A percentile compares a stretch with the other conserved stretches of the same genome.
Conservation (phyloP, 805 yeast species). For the Huiozyma sinensis region DNA sequence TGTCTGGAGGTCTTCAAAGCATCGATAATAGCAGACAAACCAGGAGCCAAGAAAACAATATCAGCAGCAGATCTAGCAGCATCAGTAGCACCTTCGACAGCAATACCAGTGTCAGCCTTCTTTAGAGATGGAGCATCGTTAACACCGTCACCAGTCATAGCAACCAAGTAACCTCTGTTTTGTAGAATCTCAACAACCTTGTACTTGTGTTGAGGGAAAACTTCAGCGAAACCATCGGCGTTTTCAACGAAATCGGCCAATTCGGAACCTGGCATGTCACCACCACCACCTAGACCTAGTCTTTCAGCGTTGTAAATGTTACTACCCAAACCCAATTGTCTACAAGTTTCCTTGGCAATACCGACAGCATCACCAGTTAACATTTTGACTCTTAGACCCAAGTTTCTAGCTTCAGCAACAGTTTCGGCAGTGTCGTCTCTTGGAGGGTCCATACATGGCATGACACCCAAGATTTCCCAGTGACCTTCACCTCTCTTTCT, state of each 20-base stretch:
- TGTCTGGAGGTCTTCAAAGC: slow-evolving; percentile 91
- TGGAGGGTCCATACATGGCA: slow-evolving; percentile 99
- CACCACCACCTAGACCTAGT: slow-evolving; percentile 92
- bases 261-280: slow-evolving; percentile 95
- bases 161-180: slow-evolving; percentile 93
- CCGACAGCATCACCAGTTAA: slow-evolving; percentile 99
- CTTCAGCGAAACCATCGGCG: slow-evolving; percentile 98
- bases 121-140: slow-evolving; percentile 95
- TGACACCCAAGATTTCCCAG: slow-evolving; percentile 95
- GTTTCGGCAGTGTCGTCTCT: slow-evolving; percentile 96
- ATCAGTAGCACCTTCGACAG: slow-evolving; percentile 96
- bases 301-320: slow-evolving; percentile 95
- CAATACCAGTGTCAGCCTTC: slow-evolving; percentile 95
- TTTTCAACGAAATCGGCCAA: slow-evolving; percentile 95
- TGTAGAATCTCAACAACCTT: slow-evolving; percentile 92
- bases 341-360: slow-evolving; percentile 96
- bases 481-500: slow-evolving; percentile 97
- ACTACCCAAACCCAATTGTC: slow-evolving; percentile 94
- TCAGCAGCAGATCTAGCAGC: slow-evolving; percentile 97
- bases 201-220: slow-evolving; percentile 96
- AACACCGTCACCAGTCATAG: slow-evolving; percentile 99
- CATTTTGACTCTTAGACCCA: slow-evolving; percentile 95
- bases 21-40: slow-evolving; percentile 90
- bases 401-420: slow-evolving; percentile 78
- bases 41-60: slow-evolving; percentile 91